These are phyloP conservation scores for Terana coerulea DNA, from an alignment of 768 basidiomycete species.

Conservation along the genomic window DNA sequence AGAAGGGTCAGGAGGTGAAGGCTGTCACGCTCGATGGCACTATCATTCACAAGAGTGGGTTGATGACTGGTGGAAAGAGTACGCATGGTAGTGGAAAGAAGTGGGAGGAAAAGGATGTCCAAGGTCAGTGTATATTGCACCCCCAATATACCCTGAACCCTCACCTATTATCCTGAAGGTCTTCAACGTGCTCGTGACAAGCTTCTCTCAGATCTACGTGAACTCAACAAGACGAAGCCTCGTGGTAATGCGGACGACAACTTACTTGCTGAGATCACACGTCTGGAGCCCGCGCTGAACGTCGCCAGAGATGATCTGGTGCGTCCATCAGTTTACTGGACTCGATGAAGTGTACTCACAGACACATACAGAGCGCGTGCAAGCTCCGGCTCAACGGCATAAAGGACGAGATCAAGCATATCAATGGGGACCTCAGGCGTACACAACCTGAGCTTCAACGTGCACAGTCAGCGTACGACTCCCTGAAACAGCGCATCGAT, in stretches of 20 bases:
- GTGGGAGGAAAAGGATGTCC: conserved; percentile 93
- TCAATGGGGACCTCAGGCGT: conserved; percentile 66
- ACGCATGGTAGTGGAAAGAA: conserved; percentile 73
- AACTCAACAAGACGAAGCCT: conserved; percentile 81
- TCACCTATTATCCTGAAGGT: conserved; percentile 26
- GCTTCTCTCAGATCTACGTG: conserved; percentile 70
- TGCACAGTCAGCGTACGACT: conserved; percentile 50
- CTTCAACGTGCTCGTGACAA: conserved; percentile 64
- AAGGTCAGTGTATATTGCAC: conserved; percentile 48
- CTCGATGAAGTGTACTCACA: conserved; percentile 3
- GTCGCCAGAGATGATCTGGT: conserved; percentile 84
- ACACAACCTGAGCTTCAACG: conserved; percentile 64
- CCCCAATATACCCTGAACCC: neutral
- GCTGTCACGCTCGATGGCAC: conserved; percentile 97
- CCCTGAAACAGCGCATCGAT: conserved; percentile 52
- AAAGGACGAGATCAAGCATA: conserved; percentile 80
- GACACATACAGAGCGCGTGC: conserved; percentile 56
- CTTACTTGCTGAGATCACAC: conserved; percentile 68
- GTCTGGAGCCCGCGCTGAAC: conserved; percentile 73
- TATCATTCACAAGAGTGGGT: conserved; percentile 93
- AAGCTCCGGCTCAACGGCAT: conserved; percentile 73
- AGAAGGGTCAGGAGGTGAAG: conserved; percentile 95
- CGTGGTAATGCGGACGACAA: conserved; percentile 81
- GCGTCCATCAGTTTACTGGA: conserved; percentile 20
- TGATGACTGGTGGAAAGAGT: conserved; percentile 94